A percentile compares a stretch with the other conserved stretches of the same genome.
phyloP scores from a whole-genome alignment of 345 rosid genomes.

The Populus euphratica region DNA sequence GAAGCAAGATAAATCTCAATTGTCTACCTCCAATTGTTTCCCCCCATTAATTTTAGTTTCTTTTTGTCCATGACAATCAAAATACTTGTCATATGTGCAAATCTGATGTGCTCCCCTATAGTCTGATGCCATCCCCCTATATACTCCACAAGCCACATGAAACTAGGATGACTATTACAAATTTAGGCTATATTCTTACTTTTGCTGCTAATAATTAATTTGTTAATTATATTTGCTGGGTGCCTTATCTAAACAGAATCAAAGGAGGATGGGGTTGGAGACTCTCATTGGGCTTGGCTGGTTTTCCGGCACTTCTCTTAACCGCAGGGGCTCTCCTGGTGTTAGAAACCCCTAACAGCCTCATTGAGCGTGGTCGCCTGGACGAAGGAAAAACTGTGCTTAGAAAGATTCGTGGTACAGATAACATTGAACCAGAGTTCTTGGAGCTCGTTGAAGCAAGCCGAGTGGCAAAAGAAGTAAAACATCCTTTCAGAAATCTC shows the following conservation, averaged over 20 bases:
- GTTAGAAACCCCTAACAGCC: constrained; percentile 85
- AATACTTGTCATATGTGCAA: not conserved
- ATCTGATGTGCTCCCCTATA: not conserved
- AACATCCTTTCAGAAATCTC: constrained; percentile 88
- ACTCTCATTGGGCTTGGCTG: constrained; percentile 79
- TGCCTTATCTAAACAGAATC: constrained; percentile 44
- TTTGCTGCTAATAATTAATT: not conserved
- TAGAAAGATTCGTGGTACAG: constrained; percentile 67
- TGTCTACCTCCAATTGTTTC: not conserved
- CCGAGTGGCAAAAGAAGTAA: constrained; percentile 71
- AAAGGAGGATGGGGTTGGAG: constrained; percentile 95
- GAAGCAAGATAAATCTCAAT: not conserved
- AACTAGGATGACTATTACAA: not conserved
- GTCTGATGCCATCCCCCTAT: not conserved
- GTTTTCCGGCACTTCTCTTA: constrained; percentile 74
- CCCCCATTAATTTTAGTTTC: not conserved
- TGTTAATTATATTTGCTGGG: not conserved
- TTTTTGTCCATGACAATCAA: not conserved
- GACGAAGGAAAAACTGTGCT: constrained; percentile 91
- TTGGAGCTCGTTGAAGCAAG: constrained; percentile 88
- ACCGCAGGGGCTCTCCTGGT: constrained; percentile 77
- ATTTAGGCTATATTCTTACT: not conserved
- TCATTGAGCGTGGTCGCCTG: constrained; percentile 73
- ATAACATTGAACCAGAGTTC: constrained; percentile 81
- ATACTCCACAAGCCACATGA: not conserved